Conservation (phyloP, 495 filamentous ascomycete genomes). For the Xylaria venustula region DNA sequence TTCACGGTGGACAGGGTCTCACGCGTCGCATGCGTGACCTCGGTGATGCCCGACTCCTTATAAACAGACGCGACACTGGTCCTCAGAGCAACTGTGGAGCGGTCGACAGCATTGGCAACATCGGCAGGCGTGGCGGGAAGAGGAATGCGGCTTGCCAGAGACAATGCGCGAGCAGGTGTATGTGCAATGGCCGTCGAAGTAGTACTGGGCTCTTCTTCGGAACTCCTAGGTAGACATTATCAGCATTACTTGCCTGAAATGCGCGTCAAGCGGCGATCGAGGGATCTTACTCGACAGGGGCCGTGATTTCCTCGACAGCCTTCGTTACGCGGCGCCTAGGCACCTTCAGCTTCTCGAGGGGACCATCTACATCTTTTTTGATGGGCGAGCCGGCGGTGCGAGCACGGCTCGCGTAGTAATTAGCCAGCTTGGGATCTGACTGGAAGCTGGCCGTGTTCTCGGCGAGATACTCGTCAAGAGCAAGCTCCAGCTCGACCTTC, state of each 20-base stretch:
- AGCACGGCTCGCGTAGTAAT: constrained; percentile 72
- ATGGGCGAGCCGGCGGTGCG: constrained; percentile 63
- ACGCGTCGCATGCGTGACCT: constrained; percentile 59
- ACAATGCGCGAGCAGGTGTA: constrained; percentile 57
- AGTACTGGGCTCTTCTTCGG: constrained; percentile 30
- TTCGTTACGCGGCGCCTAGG: constrained; percentile 47
- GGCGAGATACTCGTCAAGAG: constrained; percentile 73
- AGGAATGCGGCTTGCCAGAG: constrained; percentile 51
- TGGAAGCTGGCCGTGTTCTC: constrained; percentile 60
- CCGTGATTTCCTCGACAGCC: constrained; percentile 44
- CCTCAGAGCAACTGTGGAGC: constrained; percentile 63
- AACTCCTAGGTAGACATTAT: constrained; percentile 18
- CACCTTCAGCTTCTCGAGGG: constrained; percentile 36
- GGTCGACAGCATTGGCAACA: constrained; percentile 80
- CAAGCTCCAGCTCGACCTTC: constrained; percentile 78
- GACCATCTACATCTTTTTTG: constrained; percentile 62
- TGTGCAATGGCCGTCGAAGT: constrained; percentile 50
- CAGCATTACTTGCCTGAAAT: constrained; percentile 13
- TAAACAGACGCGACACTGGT: constrained; percentile 48
- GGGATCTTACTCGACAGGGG: constrained; percentile 38
- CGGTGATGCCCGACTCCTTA: constrained; percentile 47
- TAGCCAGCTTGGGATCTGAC: constrained; percentile 60
- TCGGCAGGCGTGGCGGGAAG: constrained; percentile 83
- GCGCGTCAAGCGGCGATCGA: not conserved
- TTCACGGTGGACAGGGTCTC: constrained; percentile 68